Conservation (phyloP, 2,329 filamentous ascomycete genomes). For the Fusarium domesticum region DNA sequence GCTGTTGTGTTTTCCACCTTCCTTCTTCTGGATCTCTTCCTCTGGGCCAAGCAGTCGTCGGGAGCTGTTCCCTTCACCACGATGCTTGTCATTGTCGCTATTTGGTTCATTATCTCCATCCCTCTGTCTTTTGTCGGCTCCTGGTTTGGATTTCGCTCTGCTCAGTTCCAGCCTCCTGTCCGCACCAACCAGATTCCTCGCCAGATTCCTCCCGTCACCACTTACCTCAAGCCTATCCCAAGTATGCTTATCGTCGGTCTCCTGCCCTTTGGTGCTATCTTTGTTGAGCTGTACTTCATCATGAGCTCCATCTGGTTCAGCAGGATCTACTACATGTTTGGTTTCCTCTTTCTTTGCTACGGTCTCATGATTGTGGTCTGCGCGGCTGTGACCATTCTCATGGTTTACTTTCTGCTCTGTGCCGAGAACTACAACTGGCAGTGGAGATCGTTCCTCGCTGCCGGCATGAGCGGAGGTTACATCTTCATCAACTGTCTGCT, state of each 20-base stretch:
- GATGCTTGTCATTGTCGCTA: conserved; percentile 88
- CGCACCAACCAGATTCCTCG: conserved; percentile 97
- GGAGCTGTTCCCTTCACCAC: conserved; percentile 95
- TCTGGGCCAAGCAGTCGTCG: conserved; percentile 89
- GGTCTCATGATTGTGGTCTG: conserved; percentile 95
- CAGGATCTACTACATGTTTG: conserved; percentile 99
- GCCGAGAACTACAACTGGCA: conserved; percentile 99
- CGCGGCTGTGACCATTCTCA: conserved; percentile 84
- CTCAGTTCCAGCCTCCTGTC: conserved; percentile 72
- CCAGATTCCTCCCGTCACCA: conserved; percentile 82
- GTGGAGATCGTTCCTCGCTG: conserved; percentile 90
- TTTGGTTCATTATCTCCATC: conserved; percentile 97
- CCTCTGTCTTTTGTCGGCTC: conserved; percentile 86
- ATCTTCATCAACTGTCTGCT: conserved; percentile 89
- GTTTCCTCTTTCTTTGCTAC: conserved; percentile 97
- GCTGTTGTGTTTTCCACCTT: conserved; percentile 82
- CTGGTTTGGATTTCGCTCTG: conserved; percentile 85
- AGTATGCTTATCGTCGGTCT: conserved; percentile 91
- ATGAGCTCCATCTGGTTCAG: conserved; percentile 99
- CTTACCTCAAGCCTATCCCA: conserved; percentile 81
- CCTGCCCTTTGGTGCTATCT: conserved; percentile 92
- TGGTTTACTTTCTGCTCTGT: conserved; percentile 95
- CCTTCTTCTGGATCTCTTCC: conserved; percentile 93
- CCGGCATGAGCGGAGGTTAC: conserved; percentile 85
- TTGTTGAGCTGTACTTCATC: conserved; percentile 98